Base-by-base conservation (phyloP, 208 protist genomes). In the Trypanosoma lewisi region DNA sequence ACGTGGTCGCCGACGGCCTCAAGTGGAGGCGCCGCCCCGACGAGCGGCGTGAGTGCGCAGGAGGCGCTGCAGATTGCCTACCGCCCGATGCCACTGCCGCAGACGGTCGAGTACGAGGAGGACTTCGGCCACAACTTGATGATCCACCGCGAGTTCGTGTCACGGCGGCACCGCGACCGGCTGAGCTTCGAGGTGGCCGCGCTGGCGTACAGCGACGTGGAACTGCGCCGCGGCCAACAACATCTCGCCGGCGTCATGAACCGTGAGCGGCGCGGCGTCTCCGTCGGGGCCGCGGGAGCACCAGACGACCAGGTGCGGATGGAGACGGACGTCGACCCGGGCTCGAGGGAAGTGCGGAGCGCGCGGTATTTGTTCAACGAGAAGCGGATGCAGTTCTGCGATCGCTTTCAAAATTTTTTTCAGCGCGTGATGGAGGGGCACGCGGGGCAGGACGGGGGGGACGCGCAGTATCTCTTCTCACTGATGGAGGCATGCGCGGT, bases 401-500 rank as follows among this genome's bases (percentile, higher is more conserved):
- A 95, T 55, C 83, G 85, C 25, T 95, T 95, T 67, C 83, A 92
- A 63, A 59, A n/a, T 17, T 92, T 88, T 50, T 87, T 95, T 57
- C 77, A 77, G 30, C 59, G 56, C 19, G 44, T 59, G 30, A 56
- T 80, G 4, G 70, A 77, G 50, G 63, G 65, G 3, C 25, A 58
- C 3, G 37, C 31, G 9, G 23, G 7, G 0, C 33, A 27, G 16
- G 16, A 25, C 44, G 70, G 42, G 11, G 74, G 72, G 27, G 76
- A 89, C 48, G 44, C 25, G 7, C 83, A 91, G 47, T 63, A 74
- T 48, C 80, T 89, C 62, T 94, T 94, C 63, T 94, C 88, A 23
- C 61, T 95, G 16, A 92, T 92, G 89, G 85, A 95, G 73, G 89
- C 85, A 34, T 93, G 89, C 70, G 89, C 89, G 5, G 64, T 95